Percentiles rank a stretch among this genome's conserved stretches.
phyloP scores from a whole-genome alignment of 495 filamentous ascomycete species.

The Neurospora sp. region DNA sequence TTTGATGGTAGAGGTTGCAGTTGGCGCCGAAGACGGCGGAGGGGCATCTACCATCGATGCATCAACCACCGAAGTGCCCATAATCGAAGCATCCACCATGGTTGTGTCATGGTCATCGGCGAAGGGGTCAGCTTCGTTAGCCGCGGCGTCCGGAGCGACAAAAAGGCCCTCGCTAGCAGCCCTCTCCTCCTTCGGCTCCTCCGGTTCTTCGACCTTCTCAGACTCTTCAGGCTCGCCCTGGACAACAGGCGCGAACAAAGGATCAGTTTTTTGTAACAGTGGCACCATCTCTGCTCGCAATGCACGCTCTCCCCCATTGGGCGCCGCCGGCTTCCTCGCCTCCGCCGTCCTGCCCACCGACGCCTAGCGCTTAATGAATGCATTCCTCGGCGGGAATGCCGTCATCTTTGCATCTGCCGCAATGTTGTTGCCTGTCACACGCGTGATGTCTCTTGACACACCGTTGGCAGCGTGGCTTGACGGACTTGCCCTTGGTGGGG shows the following conservation, averaged over 20 bases:
- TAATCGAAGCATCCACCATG: not conserved
- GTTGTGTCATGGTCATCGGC: not conserved
- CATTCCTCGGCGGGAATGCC: no score
- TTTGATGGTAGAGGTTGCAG: not conserved
- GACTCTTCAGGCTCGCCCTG: not conserved
- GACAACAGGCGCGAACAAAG: not conserved
- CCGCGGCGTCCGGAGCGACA: not conserved
- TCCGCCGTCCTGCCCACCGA: no score
- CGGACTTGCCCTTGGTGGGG: no score
- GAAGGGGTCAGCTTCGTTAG: not conserved
- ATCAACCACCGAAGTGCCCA: not conserved
- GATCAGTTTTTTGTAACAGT: conserved; percentile 4
- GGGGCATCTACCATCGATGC: not conserved
- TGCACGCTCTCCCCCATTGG: conserved; percentile 4
- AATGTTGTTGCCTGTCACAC: no score
- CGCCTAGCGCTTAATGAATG: no score
- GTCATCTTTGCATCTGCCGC: no score
- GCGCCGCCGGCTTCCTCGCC: no score
- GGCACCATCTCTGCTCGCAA: conserved; percentile 12
- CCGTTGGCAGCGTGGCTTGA: no score
- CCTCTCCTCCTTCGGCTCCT: not conserved
- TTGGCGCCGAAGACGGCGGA: not conserved
- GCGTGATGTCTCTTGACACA: no score
- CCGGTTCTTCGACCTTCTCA: not conserved
- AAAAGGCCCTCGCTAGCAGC: not conserved